Evolutionary conservation across 495 filamentous ascomycete genomes (phyloP).

Genomic region (Penicillium cinerascens): DNA sequence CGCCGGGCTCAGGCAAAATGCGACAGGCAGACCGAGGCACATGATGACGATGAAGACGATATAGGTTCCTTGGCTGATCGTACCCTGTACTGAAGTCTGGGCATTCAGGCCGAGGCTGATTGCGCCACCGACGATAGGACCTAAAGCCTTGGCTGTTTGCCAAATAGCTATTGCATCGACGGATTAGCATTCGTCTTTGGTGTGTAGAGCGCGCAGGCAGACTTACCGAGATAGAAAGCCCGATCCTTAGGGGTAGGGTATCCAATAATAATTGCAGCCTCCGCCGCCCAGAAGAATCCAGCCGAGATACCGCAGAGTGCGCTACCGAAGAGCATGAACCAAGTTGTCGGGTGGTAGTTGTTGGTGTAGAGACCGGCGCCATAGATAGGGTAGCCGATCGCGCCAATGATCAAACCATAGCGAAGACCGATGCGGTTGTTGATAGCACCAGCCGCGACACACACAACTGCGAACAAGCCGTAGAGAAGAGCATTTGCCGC

Average conservation of each 20-base stretch:
- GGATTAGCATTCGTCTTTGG: background rate
- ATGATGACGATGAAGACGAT: constrained; percentile 36
- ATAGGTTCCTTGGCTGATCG: constrained; percentile 28
- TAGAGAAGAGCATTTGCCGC: constrained; percentile 33
- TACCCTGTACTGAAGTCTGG: constrained; percentile 16
- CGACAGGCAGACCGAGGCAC: constrained; percentile 31
- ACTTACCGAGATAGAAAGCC: constrained; percentile 41
- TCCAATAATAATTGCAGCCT: constrained; percentile 61
- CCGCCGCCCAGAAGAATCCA: constrained; percentile 64
- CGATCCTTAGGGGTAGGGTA: constrained; percentile 60
- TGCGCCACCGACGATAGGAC: constrained; percentile 31
- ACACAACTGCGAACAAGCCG: constrained; percentile 30
- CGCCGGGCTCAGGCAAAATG: constrained; percentile 27
- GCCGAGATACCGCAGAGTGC: constrained; percentile 61
- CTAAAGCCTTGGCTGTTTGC: constrained; percentile 33
- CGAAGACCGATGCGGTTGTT: constrained; percentile 57
- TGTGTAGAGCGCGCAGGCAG: background rate
- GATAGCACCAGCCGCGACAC: constrained; percentile 31
- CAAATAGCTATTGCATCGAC: constrained; percentile 20
- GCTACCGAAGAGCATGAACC: constrained; percentile 62
- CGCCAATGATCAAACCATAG: constrained; percentile 55
- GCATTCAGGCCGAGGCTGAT: constrained; percentile 34
- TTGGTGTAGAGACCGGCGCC: constrained; percentile 61
- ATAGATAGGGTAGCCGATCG: constrained; percentile 39
- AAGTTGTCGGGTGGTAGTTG: constrained; percentile 58